Evolutionary conservation across 2,329 filamentous ascomycete genomes (phyloP), one percentile per base, ranked within the genome.

Genomic region (Neofusicoccum parvum): DNA sequence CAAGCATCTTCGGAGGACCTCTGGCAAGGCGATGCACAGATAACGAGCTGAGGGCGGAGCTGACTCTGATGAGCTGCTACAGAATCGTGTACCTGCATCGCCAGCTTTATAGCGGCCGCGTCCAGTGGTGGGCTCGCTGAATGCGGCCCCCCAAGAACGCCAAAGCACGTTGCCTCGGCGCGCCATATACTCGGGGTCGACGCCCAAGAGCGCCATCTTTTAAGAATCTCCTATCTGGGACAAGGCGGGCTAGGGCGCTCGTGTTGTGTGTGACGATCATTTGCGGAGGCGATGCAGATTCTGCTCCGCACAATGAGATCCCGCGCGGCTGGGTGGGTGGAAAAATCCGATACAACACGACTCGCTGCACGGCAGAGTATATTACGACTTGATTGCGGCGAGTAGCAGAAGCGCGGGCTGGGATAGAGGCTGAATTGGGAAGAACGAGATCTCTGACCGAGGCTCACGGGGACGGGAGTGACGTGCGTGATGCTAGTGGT

Each of bases 401-500:
- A n/a, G 50, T 37, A 27, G 46, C 46, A 49, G 46, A 49, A 27
- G 10, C 5, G 12, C 48, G 48, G 48, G 50, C 15, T 9, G 50
- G 3, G 37, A 37, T 12, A 53, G 50, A 53, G 32, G 34, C 50
- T 53, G 32, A 53, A 37, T 37, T 37, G 50, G 34, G 50, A 37
- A 20, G 3, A 23, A 14, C 10, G 9, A 11, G 9, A 12, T 53
- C 6, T 53, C 6, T 37, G 50, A 5, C 50, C 34, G 50, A 37
- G 50, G 50, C 50, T 37, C 7, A n/a, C 34, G 11, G 15, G 32
- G 32, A 37, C 6, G 3, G 2, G 12, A 34, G 37, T 53, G 34
- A 51, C 48, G 48, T 51, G 48, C 48, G 48, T 27, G 48, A 51
- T 51, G 48, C 15, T 37, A 53, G 50, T 37, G 50, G 50, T 20